Evolutionary conservation across 1,139 yeast species (phyloP).

Genomic region (Geotrichum aggregatum): DNA sequence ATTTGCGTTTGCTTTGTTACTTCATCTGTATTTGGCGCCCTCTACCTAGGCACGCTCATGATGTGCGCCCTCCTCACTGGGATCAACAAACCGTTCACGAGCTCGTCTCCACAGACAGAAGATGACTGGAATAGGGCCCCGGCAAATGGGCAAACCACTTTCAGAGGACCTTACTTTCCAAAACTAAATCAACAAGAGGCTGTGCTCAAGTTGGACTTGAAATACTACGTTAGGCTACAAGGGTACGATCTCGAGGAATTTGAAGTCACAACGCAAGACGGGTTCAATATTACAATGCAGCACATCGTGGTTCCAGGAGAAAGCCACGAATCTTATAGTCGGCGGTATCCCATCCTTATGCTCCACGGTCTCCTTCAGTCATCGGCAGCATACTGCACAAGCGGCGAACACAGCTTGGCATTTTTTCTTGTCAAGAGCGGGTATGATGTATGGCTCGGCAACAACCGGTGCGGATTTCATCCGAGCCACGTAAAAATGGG

Average conservation of each 20-base stretch:
- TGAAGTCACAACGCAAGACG: conserved; percentile 71
- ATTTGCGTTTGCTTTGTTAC: conserved; percentile 25
- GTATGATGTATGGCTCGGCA: conserved; percentile 91
- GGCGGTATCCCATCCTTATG: conserved; percentile 56
- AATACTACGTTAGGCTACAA: conserved; percentile 61
- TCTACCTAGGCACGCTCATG: conserved; percentile 37
- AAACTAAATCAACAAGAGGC: conserved; percentile 32
- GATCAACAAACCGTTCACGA: not conserved
- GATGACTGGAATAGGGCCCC: not conserved
- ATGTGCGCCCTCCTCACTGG: conserved; percentile 28
- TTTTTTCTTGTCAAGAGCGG: conserved; percentile 58
- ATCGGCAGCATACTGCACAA: conserved; percentile 75
- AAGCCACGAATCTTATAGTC: conserved; percentile 34
- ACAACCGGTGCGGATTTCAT: conserved; percentile 79
- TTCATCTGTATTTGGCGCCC: conserved; percentile 33
- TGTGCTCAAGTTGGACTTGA: conserved; percentile 47
- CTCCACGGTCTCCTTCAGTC: conserved; percentile 87
- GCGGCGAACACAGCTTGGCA: conserved; percentile 74
- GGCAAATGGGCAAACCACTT: not conserved
- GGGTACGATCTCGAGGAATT: conserved; percentile 59
- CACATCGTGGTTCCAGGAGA: conserved; percentile 54
- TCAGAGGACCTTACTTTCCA: conserved; percentile 18
- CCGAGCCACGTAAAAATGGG: conserved; percentile 54
- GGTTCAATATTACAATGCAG: conserved; percentile 63
- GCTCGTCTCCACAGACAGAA: not conserved